Percentiles rank a stretch among this genome's conserved stretches.
Evolutionary conservation across 2,329 filamentous ascomycete genomes (phyloP).

Genomic region (Fusarium sp.): DNA sequence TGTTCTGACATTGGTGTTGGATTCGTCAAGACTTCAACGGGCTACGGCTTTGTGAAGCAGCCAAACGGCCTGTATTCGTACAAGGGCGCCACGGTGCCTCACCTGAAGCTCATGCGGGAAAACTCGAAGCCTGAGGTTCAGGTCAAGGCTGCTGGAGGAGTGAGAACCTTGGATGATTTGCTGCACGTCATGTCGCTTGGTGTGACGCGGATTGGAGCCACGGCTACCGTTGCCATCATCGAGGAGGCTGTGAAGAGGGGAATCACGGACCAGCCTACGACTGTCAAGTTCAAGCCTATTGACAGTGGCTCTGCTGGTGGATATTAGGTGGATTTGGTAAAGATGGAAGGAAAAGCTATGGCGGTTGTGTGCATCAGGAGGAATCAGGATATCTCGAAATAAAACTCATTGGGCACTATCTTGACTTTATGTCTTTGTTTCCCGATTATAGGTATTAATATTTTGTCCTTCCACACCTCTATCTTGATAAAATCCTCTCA

Average conservation of each 20-base stretch:
- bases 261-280: conserved; percentile 51
- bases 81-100: conserved; percentile 62
- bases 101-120: conserved; percentile 66
- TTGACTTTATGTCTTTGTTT: background rate
- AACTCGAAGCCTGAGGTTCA: conserved; percentile 58
- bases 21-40: conserved; percentile 71
- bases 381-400: background rate
- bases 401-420: background rate
- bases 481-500: background rate
- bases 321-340: conserved; percentile 5
- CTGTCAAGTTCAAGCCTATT: conserved; percentile 26
- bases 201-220: conserved; percentile 67
- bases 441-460: background rate
- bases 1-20: conserved; percentile 64
- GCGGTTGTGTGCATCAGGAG: background rate
- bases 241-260: conserved; percentile 65
- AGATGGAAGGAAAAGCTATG: background rate
- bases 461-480: background rate
- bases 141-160: conserved; percentile 69
- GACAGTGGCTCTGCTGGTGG: background rate
- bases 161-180: conserved; percentile 68
- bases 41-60: conserved; percentile 71
- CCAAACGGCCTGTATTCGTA: conserved; percentile 63
- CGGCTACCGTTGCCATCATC: conserved; percentile 65
- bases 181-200: conserved; percentile 66